Percentiles rank a stretch among this genome's conserved stretches.
These are phyloP conservation scores for Trichothecium roseum DNA, from an alignment of 2,329 filamentous ascomycete species.

Conservation along the genomic window DNA sequence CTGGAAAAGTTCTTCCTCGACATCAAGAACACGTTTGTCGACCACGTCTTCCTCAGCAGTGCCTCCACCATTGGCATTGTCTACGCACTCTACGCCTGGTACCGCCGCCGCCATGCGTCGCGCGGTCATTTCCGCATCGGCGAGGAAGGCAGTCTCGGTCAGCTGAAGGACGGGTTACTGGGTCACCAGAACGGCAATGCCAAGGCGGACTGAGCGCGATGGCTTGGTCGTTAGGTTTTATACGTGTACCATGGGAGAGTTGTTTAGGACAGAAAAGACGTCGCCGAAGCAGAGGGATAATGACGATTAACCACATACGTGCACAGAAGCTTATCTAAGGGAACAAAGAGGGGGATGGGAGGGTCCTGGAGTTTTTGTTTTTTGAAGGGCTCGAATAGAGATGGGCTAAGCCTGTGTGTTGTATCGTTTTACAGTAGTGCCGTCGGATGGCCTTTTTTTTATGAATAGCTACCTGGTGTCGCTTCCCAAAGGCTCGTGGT, in stretches of 20 bases:
- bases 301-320: no score
- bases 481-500: no score
- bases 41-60: conserved; percentile 48
- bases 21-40: conserved; percentile 44
- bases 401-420: no score
- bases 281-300: no score
- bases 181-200: conserved; percentile 26
- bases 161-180: conserved; percentile 56
- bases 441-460: no score
- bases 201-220: conserved; percentile 21
- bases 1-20: conserved; percentile 64
- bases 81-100: conserved; percentile 42
- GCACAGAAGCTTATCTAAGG: no score
- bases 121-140: conserved; percentile 54
- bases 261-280: neutral
- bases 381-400: conserved; percentile 1
- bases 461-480: no score
- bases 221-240: neutral
- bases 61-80: conserved; percentile 47
- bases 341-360: neutral
- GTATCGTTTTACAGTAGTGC: neutral
- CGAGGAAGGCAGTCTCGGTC: conserved; percentile 35
- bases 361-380: conserved; percentile 4
- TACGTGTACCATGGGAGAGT: neutral
- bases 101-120: conserved; percentile 38